Percentiles rank a stretch among this genome's conserved stretches.
Conservation (phyloP, 2,329 filamentous ascomycete species). For the Fusarium sororula region DNA sequence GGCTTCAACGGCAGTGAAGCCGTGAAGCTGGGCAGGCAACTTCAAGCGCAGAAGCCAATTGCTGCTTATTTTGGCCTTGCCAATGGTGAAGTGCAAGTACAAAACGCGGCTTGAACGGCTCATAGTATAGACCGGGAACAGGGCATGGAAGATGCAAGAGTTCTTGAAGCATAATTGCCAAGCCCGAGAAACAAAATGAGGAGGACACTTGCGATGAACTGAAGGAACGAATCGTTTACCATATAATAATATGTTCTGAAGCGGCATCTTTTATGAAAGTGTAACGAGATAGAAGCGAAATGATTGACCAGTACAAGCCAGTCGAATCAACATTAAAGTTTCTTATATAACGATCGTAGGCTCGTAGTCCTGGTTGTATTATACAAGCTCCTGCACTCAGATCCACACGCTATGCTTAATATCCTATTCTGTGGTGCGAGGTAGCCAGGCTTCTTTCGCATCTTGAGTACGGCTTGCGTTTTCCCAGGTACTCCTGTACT, state of each 20-base stretch:
- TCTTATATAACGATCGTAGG: constrained; percentile 47
- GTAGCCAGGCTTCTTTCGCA: constrained; percentile 26
- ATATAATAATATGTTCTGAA: constrained; percentile 1
- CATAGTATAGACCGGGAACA: neutral
- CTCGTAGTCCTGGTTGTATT: constrained; percentile 47
- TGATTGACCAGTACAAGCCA: constrained; percentile 21
- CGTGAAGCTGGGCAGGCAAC: constrained; percentile 58
- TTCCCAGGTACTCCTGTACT: constrained; percentile 40
- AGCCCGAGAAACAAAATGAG: neutral
- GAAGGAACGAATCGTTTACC: neutral
- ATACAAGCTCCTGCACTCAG: constrained; percentile 47
- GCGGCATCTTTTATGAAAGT: constrained; percentile 3
- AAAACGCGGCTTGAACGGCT: constrained; percentile 36
- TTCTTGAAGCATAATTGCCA: neutral
- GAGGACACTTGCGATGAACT: neutral
- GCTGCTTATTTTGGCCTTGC: constrained; percentile 95
- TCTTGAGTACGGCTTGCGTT: constrained; percentile 34
- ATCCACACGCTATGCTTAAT: constrained; percentile 47
- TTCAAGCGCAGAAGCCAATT: constrained; percentile 87
- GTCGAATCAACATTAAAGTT: constrained; percentile 40
- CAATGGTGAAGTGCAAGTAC: constrained; percentile 68
- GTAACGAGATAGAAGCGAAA: constrained; percentile 21
- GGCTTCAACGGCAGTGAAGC: constrained; percentile 80
- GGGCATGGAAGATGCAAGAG: neutral
- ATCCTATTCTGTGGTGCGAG: constrained; percentile 41